Evolutionary conservation across 345 rosid genomes (phyloP).

Genomic region (Populus deltoides): DNA sequence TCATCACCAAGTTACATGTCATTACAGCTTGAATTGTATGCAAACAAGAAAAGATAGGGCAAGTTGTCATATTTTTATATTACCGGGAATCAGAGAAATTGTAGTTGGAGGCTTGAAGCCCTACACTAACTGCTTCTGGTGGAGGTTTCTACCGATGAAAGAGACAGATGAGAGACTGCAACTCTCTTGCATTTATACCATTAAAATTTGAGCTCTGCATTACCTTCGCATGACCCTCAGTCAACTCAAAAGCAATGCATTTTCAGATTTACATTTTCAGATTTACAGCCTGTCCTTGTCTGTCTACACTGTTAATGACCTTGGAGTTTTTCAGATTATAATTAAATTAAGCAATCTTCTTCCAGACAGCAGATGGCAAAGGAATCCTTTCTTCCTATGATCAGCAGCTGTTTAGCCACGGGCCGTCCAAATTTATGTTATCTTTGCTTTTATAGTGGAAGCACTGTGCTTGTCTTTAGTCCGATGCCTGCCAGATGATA

Average conservation of each 20-base stretch:
- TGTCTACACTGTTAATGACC: background rate
- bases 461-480: constrained; percentile 11
- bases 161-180: background rate
- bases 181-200: background rate
- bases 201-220: background rate
- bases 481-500: background rate
- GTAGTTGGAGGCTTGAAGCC: background rate
- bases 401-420: background rate
- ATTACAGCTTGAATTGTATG: constrained; percentile 10
- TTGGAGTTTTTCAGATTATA: background rate
- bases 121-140: background rate
- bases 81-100: constrained; percentile 3
- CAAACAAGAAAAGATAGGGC: background rate
- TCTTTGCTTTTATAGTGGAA: background rate
- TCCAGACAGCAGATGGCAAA: constrained; percentile 2
- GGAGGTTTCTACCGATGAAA: background rate
- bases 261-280: background rate
- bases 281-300: background rate
- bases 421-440: background rate
- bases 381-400: background rate
- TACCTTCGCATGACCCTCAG: background rate
- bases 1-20: constrained; percentile 7
- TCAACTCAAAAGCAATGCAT: background rate
- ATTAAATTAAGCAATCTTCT: background rate
- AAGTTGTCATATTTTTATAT: constrained; percentile 6